These are phyloP conservation scores for Mycena chlorophos DNA, from an alignment of 768 basidiomycete genomes.

Conservation along the genomic window DNA sequence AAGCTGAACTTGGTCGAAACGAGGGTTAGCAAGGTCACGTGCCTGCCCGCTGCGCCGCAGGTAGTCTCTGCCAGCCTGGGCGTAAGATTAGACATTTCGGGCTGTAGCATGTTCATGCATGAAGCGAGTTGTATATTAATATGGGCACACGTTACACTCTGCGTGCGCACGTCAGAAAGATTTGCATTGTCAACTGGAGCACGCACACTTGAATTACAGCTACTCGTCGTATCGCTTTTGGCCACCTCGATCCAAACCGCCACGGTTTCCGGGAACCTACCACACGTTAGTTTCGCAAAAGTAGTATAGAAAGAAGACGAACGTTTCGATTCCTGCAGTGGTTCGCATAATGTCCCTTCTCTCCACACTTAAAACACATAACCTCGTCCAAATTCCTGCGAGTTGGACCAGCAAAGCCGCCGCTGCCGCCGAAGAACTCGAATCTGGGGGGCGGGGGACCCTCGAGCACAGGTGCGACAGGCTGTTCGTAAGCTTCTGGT, in stretches of 20 bases:
- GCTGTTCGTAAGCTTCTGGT: slow-evolving; percentile 74
- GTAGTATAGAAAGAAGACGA: neutral
- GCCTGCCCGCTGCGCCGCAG: no score
- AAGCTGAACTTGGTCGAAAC: no score
- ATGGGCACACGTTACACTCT: no score
- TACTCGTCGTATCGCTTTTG: neutral
- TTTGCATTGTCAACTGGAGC: no score
- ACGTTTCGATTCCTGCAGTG: slow-evolving; percentile 85
- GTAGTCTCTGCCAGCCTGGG: no score
- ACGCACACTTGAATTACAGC: neutral
- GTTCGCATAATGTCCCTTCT: slow-evolving; percentile 94
- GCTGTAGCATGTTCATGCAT: no score
- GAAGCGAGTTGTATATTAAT: no score
- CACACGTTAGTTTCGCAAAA: neutral
- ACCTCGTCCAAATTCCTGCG: slow-evolving; percentile 83
- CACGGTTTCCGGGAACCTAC: slow-evolving; percentile 77
- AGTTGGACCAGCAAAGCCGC: slow-evolving; percentile 35
- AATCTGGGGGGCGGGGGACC: slow-evolving; percentile 89
- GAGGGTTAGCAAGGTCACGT: no score
- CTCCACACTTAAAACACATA: slow-evolving; percentile 90
- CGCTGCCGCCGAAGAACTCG: slow-evolving; percentile 67
- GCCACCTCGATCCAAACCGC: slow-evolving; percentile 65
- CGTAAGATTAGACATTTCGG: no score
- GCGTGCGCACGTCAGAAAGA: neutral
- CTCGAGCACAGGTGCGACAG: slow-evolving; percentile 72